Percentiles rank a stretch among this genome's conserved stretches.
Conservation (phyloP, 2,329 filamentous ascomycete species). For the Coniochaeta sp. region DNA sequence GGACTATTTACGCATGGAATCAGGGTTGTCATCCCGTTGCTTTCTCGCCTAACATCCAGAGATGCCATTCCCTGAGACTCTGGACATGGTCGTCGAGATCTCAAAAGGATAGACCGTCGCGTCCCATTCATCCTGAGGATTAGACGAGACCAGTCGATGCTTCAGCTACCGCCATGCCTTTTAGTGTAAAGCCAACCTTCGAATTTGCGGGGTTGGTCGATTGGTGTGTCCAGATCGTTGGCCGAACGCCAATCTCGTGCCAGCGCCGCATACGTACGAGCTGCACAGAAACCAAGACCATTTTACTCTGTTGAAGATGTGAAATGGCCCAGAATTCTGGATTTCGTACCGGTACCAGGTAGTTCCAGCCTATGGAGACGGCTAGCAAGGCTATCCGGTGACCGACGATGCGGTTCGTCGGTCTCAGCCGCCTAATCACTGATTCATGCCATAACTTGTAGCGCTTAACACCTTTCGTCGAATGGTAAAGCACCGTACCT, state of each 20-base stretch:
- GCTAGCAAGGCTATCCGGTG: not conserved
- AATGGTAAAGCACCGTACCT: not conserved
- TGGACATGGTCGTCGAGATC: too few species aligned
- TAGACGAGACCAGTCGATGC: too few species aligned
- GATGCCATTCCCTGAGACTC: too few species aligned
- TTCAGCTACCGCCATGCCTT: not conserved
- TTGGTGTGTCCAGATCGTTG: not conserved
- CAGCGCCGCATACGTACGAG: not conserved
- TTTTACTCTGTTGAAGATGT: too few species aligned
- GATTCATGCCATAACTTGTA: not conserved
- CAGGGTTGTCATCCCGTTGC: too few species aligned
- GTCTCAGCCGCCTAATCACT: not conserved
- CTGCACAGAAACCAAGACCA: not conserved
- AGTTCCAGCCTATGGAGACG: not conserved
- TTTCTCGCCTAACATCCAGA: not conserved
- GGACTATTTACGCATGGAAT: not conserved
- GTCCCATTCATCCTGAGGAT: not conserved
- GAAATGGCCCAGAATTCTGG: not conserved
- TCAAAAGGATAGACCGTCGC: too few species aligned
- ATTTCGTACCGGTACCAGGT: too few species aligned
- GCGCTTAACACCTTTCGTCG: not conserved
- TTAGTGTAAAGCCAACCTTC: not conserved
- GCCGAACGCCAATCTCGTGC: not conserved
- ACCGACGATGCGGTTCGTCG: not conserved
- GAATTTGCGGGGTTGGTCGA: not conserved